Evolutionary conservation across 768 basidiomycete species (phyloP).

Genomic region (Mycena sanguinolenta): DNA sequence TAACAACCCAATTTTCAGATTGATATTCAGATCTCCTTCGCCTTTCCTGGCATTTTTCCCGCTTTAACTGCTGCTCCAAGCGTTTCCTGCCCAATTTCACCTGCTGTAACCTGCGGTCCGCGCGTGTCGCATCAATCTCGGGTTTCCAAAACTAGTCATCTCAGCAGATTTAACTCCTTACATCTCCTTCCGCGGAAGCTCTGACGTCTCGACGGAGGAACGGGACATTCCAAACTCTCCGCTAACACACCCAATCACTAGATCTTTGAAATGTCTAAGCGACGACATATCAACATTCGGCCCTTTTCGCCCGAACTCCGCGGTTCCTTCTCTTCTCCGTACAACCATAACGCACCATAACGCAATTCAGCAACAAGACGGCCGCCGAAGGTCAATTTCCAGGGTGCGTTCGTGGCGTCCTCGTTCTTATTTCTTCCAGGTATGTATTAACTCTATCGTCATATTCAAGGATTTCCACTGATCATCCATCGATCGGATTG

Average conservation of each 20-base stretch:
- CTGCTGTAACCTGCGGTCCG: too few relatives aligned
- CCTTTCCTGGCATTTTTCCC: background rate
- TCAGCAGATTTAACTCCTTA: constrained; percentile 9
- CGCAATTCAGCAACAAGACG: background rate
- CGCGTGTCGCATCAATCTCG: constrained; percentile 18
- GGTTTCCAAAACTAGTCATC: background rate
- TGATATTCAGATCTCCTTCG: constrained; percentile 6
- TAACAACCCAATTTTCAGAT: constrained; percentile 28
- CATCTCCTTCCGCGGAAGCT: background rate
- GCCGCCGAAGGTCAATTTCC: background rate
- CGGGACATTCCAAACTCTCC: constrained; percentile 4
- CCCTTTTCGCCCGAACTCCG: background rate
- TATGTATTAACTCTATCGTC: too few relatives aligned
- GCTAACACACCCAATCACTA: background rate
- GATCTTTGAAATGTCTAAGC: constrained; percentile 30
- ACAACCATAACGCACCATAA: constrained; percentile 13
- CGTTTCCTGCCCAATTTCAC: background rate
- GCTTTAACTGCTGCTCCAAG: background rate
- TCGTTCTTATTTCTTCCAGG: constrained; percentile 12
- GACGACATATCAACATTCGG: constrained; percentile 8
- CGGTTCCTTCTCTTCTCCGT: constrained; percentile 2
- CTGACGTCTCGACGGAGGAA: constrained; percentile 21
- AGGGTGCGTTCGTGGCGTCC: constrained; percentile 24
- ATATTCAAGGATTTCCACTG: background rate
- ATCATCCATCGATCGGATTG: too few relatives aligned